These are phyloP conservation scores for Xylaria flabelliformis DNA, from an alignment of 495 filamentous ascomycete species.

Conservation along the genomic window DNA sequence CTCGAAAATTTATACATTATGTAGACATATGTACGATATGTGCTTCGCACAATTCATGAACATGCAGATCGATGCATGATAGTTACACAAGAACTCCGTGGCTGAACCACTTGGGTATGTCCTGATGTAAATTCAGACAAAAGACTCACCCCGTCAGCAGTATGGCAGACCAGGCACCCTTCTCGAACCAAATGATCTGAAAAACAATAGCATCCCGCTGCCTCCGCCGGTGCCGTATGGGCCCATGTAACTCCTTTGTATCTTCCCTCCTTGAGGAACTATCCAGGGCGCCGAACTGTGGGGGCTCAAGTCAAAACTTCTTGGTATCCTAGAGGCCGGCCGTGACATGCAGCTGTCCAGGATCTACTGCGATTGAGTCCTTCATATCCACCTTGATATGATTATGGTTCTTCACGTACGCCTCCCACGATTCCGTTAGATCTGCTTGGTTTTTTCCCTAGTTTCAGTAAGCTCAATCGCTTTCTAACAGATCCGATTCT, in stretches of 20 bases:
- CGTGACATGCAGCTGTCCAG: constrained; percentile 4
- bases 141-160: not conserved
- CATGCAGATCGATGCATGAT: not conserved
- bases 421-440: constrained; percentile 56
- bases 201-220: not conserved
- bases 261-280: not conserved
- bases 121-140: not conserved
- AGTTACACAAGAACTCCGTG: constrained; percentile 18
- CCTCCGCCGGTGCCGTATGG: constrained; percentile 9
- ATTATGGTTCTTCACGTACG: constrained; percentile 52
- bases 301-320: constrained; percentile 19
- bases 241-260: constrained; percentile 17
- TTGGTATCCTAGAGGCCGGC: constrained; percentile 21
- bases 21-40: constrained; percentile 21
- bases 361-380: not conserved
- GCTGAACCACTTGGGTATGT: constrained; percentile 6
- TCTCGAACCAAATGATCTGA: not conserved
- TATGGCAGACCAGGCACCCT: constrained; percentile 1
- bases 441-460: constrained; percentile 71
- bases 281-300: constrained; percentile 19
- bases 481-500: constrained; percentile 68
- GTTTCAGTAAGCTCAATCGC: constrained; percentile 69
- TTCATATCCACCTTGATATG: not conserved
- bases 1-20: constrained; percentile 21
- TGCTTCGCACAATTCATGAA: not conserved